Evolutionary conservation across 176 grass and related monocot genomes (phyloP).

Genomic region (Aechmea fasciata): DNA sequence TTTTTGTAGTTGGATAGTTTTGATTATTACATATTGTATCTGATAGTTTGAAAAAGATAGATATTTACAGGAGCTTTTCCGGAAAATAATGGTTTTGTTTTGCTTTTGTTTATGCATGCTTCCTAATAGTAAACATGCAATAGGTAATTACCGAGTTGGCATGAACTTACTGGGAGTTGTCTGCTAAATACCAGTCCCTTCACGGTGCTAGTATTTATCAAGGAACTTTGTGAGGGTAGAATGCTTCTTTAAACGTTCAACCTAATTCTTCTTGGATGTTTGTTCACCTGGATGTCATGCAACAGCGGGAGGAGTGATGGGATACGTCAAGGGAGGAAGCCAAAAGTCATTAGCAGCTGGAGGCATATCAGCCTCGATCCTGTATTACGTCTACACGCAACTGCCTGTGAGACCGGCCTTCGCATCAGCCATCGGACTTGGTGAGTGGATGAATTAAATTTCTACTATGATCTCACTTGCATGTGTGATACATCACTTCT

Average conservation of each 20-base stretch:
- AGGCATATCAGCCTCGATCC: slow-evolving; percentile 48
- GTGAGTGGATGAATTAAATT: slow-evolving; percentile 13
- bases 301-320: slow-evolving; percentile 62
- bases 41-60: no score
- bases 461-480: neutral
- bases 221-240: neutral
- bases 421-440: slow-evolving; percentile 54
- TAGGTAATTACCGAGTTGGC: no score
- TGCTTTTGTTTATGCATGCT: no score
- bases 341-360: slow-evolving; percentile 66
- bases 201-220: no score
- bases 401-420: slow-evolving; percentile 59
- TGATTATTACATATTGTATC: no score
- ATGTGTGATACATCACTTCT: neutral
- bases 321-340: slow-evolving; percentile 72
- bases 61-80: no score
- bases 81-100: no score
- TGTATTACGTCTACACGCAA: slow-evolving; percentile 65
- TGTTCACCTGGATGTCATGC: slow-evolving; percentile 2
- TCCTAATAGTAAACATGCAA: no score
- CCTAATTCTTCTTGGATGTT: neutral
- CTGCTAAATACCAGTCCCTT: no score
- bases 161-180: no score
- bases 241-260: neutral
- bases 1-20: no score